Conservation (phyloP, 768 basidiomycete species). For the Leccinum pellstonianum region DNA sequence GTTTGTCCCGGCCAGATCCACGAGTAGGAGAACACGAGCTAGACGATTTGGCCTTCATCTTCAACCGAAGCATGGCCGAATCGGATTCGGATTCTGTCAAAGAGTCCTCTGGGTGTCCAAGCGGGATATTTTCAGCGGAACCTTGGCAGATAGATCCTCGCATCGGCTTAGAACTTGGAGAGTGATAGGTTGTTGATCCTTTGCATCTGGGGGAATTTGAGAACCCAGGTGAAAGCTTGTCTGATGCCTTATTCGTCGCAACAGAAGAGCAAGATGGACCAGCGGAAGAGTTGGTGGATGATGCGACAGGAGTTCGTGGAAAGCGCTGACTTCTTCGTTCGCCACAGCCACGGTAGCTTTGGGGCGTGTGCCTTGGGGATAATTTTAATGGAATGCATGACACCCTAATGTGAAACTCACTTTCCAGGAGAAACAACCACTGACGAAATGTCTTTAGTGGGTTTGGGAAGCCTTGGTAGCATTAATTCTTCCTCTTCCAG, state of each 20-base stretch:
- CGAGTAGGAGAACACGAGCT: background rate
- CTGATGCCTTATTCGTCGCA: conserved; percentile 2
- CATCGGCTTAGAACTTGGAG: conserved; percentile 5
- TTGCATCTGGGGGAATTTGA: background rate
- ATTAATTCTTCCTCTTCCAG: conserved; percentile 33
- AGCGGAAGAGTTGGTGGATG: conserved; percentile 1
- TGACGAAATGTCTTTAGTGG: background rate
- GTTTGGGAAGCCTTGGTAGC: conserved; percentile 7
- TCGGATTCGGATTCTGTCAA: conserved; percentile 34
- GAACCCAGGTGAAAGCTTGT: background rate
- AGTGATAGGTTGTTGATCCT: background rate
- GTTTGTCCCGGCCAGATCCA: background rate
- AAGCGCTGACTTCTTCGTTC: conserved; percentile 1
- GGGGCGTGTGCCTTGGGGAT: background rate
- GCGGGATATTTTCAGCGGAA: conserved; percentile 8
- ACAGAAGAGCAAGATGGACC: background rate
- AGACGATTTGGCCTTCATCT: background rate
- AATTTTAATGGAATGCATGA: conserved; percentile 11
- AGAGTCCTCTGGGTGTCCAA: conserved; percentile 24
- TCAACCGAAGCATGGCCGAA: conserved; percentile 12
- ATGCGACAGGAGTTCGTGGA: conserved; percentile 3
- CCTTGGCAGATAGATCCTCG: background rate
- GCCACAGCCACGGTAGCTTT: background rate
- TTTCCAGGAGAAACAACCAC: conserved; percentile 3
- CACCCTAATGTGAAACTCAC: conserved; percentile 12